Conservation (phyloP, 306 rosid species). For the Alnus rubra region DNA sequence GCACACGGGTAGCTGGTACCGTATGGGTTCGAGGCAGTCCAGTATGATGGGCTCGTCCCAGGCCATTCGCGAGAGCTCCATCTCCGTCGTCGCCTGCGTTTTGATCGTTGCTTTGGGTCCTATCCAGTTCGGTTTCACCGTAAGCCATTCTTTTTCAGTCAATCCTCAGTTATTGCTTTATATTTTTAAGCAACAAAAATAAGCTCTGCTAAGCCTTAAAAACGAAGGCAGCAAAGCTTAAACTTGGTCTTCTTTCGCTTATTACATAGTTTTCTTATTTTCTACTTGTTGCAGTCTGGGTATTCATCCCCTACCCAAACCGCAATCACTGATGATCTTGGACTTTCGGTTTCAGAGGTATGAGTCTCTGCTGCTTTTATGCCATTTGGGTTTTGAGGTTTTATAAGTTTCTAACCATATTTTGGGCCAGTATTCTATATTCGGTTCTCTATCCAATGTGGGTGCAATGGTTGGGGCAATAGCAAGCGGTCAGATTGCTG, state of each 20-base stretch:
- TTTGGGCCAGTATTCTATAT: conserved; percentile 66
- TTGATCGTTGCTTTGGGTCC: conserved; percentile 95
- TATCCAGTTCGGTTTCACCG: conserved; percentile 95
- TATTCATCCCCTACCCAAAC: conserved; percentile 93
- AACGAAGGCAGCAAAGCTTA: background rate
- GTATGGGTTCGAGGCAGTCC: conserved; percentile 71
- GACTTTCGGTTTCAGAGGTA: conserved; percentile 83
- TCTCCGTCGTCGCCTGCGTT: conserved; percentile 90
- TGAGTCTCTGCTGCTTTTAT: conserved; percentile 20
- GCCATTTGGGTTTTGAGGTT: conserved; percentile 4
- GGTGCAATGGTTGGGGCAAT: conserved; percentile 99
- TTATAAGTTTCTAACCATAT: conserved; percentile 27
- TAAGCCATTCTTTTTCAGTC: conserved; percentile 30
- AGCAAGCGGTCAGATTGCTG: conserved; percentile 94
- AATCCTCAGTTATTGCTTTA: background rate
- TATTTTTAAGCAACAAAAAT: background rate
- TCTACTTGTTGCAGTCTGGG: conserved; percentile 55
- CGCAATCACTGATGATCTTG: conserved; percentile 80
- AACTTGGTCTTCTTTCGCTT: background rate
- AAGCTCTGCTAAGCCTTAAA: background rate
- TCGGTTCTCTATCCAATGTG: conserved; percentile 92
- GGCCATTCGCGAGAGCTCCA: conserved; percentile 69
- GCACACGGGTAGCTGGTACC: conserved; percentile 96
- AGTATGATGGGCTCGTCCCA: conserved; percentile 81
- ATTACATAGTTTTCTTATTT: background rate